These are phyloP conservation scores for Stagonosporopsis vannaccii DNA, from an alignment of 2,329 filamentous ascomycete genomes.

Conservation along the genomic window DNA sequence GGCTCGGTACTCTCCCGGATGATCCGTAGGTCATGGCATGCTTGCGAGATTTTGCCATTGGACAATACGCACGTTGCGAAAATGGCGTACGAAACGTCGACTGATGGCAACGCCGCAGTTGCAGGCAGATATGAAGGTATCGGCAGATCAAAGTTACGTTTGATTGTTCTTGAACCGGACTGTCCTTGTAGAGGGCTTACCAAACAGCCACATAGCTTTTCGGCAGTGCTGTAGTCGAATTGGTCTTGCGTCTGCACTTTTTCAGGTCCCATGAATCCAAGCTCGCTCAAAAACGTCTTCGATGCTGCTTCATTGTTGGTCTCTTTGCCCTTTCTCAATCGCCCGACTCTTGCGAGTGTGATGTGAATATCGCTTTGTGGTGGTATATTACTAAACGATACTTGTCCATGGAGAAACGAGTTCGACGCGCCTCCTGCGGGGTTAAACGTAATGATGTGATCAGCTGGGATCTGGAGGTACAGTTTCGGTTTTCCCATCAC, in stretches of 20 bases:
- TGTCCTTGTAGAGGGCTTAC: background rate
- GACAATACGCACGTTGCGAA: constrained; percentile 7
- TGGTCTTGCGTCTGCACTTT: constrained; percentile 9
- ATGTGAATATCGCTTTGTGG: constrained; percentile 7
- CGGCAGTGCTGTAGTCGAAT: constrained; percentile 7
- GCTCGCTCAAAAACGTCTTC: constrained; percentile 7
- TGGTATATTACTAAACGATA: constrained; percentile 7
- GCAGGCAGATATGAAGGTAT: constrained; percentile 12
- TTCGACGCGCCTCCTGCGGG: background rate
- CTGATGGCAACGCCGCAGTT: constrained; percentile 6
- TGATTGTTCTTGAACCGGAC: constrained; percentile 1
- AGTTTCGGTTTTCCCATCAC: constrained; percentile 12
- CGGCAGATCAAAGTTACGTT: constrained; percentile 2
- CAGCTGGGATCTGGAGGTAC: constrained; percentile 2
- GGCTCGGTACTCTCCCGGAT: background rate
- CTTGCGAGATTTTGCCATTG: background rate
- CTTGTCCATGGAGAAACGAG: background rate
- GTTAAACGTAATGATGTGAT: constrained; percentile 5
- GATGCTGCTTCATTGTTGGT: background rate
- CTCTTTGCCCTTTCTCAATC: background rate
- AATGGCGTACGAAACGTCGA: constrained; percentile 8
- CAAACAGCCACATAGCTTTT: constrained; percentile 4
- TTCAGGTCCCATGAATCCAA: constrained; percentile 9
- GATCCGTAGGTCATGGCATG: constrained; percentile 4
- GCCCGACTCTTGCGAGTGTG: constrained; percentile 14